phyloP scores from a whole-genome alignment of 2,329 filamentous ascomycete species.

The Elsinoe necatrix region DNA sequence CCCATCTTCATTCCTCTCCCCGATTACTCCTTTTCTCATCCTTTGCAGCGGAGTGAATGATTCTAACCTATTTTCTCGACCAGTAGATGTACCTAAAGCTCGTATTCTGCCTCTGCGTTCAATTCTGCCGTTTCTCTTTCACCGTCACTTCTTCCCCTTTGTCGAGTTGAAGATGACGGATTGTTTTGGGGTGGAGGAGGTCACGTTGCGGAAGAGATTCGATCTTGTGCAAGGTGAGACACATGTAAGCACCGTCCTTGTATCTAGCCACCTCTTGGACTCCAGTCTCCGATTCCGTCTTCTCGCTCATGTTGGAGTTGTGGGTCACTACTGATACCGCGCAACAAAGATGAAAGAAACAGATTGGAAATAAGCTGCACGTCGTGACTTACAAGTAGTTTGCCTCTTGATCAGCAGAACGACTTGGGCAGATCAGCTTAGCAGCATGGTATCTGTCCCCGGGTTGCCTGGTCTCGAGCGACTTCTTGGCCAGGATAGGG shows the following conservation, averaged over 20 bases:
- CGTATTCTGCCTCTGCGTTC: slow-evolving; percentile 2
- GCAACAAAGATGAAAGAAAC: not conserved
- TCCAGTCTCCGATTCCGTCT: not conserved
- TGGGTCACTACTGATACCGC: not conserved
- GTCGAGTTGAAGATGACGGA: slow-evolving; percentile 43
- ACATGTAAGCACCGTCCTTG: not conserved
- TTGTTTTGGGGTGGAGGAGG: slow-evolving; percentile 39
- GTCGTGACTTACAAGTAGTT: not conserved
- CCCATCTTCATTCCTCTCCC: not conserved
- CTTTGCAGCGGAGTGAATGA: too few relatives aligned
- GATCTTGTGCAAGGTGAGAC: not conserved
- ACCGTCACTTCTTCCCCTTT: not conserved
- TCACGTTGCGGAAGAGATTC: slow-evolving; percentile 36
- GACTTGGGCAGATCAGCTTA: not conserved
- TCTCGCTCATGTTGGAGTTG: not conserved
- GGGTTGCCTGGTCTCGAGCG: too few relatives aligned
- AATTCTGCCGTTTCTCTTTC: slow-evolving; percentile 5
- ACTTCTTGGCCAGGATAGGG: too few relatives aligned
- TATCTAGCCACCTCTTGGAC: not conserved
- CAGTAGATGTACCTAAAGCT: slow-evolving; percentile 4
- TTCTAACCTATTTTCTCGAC: not conserved
- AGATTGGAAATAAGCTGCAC: not conserved
- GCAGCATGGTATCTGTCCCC: not conserved
- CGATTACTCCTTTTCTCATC: not conserved
- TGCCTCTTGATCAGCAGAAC: not conserved